Evolutionary conservation across 1,284 basidiomycete genomes (phyloP), one percentile per base, ranked within the genome.

Genomic region (Filobasidium uniguttulatum): DNA sequence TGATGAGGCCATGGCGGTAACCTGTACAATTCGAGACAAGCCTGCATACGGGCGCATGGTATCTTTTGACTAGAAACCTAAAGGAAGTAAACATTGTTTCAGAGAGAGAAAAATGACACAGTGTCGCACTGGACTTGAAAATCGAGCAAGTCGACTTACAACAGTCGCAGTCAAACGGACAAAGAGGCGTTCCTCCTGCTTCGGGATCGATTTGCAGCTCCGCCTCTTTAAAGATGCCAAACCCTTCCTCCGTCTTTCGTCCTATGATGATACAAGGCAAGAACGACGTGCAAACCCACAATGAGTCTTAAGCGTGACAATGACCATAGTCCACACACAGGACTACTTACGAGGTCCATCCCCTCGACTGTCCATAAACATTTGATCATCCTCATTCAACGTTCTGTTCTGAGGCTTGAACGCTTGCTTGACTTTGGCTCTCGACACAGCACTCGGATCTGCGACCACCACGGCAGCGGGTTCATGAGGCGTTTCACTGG

Each of bases 91-190:
- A n/a, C n/a, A n/a, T n/a, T n/a, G n/a, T n/a, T n/a, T n/a, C n/a
- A n/a, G n/a, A n/a, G n/a, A n/a, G n/a, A 46, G 30, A 14, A 14
- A 33, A 17, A 19, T 5, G 28, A 6, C 43, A 30, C 25, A 2
- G 2, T 9, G 5, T 1, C n/a, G 28, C 3, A 17, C 23, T 31
- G 22, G 22, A 23, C 3, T 17, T 25, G 7, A n/a, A n/a, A n/a
- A 14, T 15, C 25, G 15, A 6, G 20, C 15, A 40, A 15, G 29
- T 12, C 30, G 25, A 77, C 83, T 68, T 59, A 85, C 85, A 87
- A 63, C 84, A 87, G 23, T 83, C 74, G 67, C 85, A 87, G 64
- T 86, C 84, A 62, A 86, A 86, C 3, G 83, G 83, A 68, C 82
- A 85, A 31, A 66, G 14, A 3, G 50, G 67, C 77, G 68, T 67